Percentiles rank a stretch among this genome's conserved stretches.
Conservation (phyloP, 768 basidiomycete genomes). For the Leccinum sublutescens region DNA sequence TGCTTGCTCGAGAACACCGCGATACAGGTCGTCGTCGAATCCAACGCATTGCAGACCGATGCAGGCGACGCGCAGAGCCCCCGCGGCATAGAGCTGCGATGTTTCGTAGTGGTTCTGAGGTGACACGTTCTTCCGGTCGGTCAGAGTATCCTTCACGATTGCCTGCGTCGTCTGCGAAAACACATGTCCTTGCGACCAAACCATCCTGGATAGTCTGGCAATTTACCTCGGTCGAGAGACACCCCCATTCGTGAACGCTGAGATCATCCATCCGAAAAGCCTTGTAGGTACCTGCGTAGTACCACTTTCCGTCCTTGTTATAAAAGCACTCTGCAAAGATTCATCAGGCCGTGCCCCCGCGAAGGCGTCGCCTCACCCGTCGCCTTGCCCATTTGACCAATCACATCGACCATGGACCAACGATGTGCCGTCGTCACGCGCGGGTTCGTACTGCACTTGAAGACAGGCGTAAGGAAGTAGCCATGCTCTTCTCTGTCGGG, state of each 20-base stretch:
- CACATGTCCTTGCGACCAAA: constrained; percentile 6
- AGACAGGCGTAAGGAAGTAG: constrained; percentile 68
- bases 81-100: constrained; percentile 66
- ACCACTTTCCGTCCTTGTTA: constrained; percentile 78
- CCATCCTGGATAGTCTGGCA: background rate
- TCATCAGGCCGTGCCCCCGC: background rate
- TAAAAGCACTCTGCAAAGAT: constrained; percentile 67
- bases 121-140: constrained; percentile 69
- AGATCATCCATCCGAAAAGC: constrained; percentile 65
- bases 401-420: constrained; percentile 65
- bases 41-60: constrained; percentile 75
- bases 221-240: constrained; percentile 60
- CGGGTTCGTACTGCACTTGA: constrained; percentile 79
- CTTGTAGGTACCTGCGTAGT: constrained; percentile 79
- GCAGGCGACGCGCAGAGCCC: constrained; percentile 72
- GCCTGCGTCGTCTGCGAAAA: constrained; percentile 56
- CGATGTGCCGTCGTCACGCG: constrained; percentile 74
- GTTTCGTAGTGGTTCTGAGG: constrained; percentile 79
- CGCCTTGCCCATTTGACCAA: constrained; percentile 55
- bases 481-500: constrained; percentile 82
- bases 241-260: constrained; percentile 65
- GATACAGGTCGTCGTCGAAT: constrained; percentile 68
- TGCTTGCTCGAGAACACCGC: constrained; percentile 63
- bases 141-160: constrained; percentile 69
- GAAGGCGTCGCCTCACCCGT: constrained; percentile 45